Percentiles rank a stretch among this genome's conserved stretches.
Conservation (phyloP, 1,139 yeast genomes). For the Candida albicans region DNA sequence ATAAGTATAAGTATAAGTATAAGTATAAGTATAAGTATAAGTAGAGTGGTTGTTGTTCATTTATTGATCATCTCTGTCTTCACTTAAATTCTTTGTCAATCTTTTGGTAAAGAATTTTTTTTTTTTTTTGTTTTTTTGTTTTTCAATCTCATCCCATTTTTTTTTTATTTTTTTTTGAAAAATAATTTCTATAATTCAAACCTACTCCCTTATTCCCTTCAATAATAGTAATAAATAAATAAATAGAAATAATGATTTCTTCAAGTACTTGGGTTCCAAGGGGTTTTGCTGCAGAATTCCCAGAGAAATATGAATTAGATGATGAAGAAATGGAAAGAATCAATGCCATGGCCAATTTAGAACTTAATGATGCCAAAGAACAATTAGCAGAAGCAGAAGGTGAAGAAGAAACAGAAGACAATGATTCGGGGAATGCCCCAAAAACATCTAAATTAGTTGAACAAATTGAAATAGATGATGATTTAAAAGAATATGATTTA, state of each 20-base stretch:
- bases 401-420: conserved; percentile 20
- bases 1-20: no score
- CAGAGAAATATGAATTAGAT: conserved; percentile 81
- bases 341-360: conserved; percentile 78
- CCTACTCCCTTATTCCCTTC: not conserved
- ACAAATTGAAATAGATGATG: conserved; percentile 71
- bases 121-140: conserved; percentile 6
- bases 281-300: conserved; percentile 92
- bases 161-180: no score
- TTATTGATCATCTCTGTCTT: not conserved
- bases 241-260: conserved; percentile 62
- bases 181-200: conserved; percentile 1
- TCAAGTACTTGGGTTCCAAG: conserved; percentile 96
- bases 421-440: no score
- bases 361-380: conserved; percentile 70
- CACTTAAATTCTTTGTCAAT: not conserved
- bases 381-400: conserved; percentile 48
- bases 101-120: not conserved
- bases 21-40: no score
- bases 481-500: conserved; percentile 81
- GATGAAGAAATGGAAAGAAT: conserved; percentile 94
- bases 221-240: not conserved
- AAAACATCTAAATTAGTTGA: conserved; percentile 33
- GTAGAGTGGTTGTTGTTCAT: no score
- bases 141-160: conserved; percentile 7